Evolutionary conservation across 1,284 basidiomycete species (phyloP).

Genomic region (Mycena sp.): DNA sequence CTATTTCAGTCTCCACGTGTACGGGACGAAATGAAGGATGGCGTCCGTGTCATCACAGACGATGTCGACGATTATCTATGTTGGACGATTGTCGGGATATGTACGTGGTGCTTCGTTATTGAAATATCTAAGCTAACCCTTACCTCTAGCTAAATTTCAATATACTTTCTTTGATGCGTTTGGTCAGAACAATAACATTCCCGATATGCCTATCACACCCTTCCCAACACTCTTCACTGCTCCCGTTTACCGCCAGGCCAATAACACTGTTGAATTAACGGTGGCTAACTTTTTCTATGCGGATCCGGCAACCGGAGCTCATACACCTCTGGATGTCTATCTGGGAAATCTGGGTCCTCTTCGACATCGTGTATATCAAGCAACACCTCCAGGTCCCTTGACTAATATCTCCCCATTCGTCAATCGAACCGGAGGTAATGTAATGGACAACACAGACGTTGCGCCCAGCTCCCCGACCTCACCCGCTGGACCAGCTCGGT

Average conservation of each 20-base stretch:
- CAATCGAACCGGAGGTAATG: constrained; percentile 38
- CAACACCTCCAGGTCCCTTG: constrained; percentile 69
- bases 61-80: constrained; percentile 95
- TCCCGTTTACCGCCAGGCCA: constrained; percentile 77
- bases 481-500: constrained; percentile 52
- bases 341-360: constrained; percentile 90
- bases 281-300: constrained; percentile 87
- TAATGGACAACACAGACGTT: constrained; percentile 36
- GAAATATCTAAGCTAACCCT: constrained; percentile 32
- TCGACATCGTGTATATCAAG: constrained; percentile 73
- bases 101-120: constrained; percentile 60
- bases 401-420: constrained; percentile 68
- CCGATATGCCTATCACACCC: constrained; percentile 84
- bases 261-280: constrained; percentile 82
- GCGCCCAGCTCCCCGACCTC: constrained; percentile 42
- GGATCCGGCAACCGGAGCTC: constrained; percentile 68
- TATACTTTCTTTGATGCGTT: constrained; percentile 95
- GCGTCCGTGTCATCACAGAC: constrained; percentile 74
- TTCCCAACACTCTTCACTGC: constrained; percentile 88
- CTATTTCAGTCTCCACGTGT: constrained; percentile 81
- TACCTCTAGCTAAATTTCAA: constrained; percentile 81
- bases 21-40: constrained; percentile 79
- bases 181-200: constrained; percentile 78
- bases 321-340: constrained; percentile 86
- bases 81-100: constrained; percentile 96